Evolutionary conservation across 2,329 filamentous ascomycete species (phyloP).

Genomic region (Phialocephala subalpina): DNA sequence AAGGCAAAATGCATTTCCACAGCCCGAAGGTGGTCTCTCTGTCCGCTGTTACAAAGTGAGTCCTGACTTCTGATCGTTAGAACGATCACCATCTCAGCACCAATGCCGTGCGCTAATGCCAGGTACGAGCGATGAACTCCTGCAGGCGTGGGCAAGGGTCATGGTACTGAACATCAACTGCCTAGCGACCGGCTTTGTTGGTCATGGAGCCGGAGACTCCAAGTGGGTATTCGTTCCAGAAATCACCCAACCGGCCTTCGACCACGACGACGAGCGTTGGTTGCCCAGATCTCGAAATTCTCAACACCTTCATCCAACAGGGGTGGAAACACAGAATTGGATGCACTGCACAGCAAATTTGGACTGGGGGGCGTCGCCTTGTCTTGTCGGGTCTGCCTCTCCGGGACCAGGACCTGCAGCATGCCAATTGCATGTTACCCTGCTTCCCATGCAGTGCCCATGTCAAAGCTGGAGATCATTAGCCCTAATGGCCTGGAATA

Average conservation of each 20-base stretch:
- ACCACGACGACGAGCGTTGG: neutral
- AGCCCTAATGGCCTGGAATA: constrained; percentile 5
- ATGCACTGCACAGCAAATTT: neutral
- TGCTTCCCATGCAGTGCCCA: constrained; percentile 2
- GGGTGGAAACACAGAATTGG: constrained; percentile 9
- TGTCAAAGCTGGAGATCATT: constrained; percentile 12
- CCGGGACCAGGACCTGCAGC: neutral
- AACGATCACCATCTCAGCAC: neutral
- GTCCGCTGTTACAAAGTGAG: constrained; percentile 30
- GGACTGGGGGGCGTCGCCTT: neutral
- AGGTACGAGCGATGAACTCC: constrained; percentile 14
- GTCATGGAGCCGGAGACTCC: constrained; percentile 19
- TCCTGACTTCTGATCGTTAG: neutral
- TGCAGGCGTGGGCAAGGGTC: neutral
- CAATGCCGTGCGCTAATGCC: constrained; percentile 19
- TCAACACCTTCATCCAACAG: neutral
- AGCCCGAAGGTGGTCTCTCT: neutral
- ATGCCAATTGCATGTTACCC: neutral
- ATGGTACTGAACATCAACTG: neutral
- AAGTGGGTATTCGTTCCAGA: neutral
- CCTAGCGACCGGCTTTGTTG: constrained; percentile 22
- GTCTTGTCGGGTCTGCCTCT: constrained; percentile 6
- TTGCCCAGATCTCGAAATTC: neutral
- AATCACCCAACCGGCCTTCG: neutral
- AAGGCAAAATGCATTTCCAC: constrained; percentile 13